Base-by-base conservation (phyloP, 2,329 filamentous ascomycete genomes). In the Aspergillus phoenicis region DNA sequence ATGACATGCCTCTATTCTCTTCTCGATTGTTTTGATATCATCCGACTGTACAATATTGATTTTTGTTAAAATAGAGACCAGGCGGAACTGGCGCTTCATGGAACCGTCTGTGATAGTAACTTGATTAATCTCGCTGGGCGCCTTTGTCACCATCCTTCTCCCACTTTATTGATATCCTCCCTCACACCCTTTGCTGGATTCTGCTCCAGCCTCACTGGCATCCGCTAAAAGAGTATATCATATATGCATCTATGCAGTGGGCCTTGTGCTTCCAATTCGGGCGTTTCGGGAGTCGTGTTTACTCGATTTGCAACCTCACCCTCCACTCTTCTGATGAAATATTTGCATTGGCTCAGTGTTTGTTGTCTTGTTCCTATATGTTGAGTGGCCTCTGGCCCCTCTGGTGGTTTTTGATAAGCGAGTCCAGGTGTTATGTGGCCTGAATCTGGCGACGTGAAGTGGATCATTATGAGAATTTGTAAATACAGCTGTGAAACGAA, bases 41-140 rank as follows among this genome's bases (percentile, higher is more conserved):
- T 71, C 70, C 64, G 67, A 73, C 66, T 77, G 74, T 77, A 77
- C 71, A 71, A 76, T 76, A 77, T 72, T 65, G 65, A 71, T 68
- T 73, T 71, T 69, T 36, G 33, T 36, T 36, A 63, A 67, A 75
- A 73, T 76, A 71, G 69, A 73, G 70, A 70, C 68, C 68, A 72
- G 69, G 71, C 67, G 69, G 73, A 72, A 65, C 65, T 69, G 73
- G 75, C 70, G 64, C 69, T 68, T 70, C 58, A 59, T 68, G 62
- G 67, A 68, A 67, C 69, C 33, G 67, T 65, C 63, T 70, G 57
- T 71, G 66, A 64, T 69, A 69, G 68, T 69, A 66, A 66, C 60
- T 47, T 63, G 58, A 49, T 61, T 62, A 66, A 60, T 62, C 52
- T 62, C 63, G 66, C 66, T 62, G 64, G 57, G 64, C 66, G 52